Percentiles rank a stretch among this genome's conserved stretches.
phyloP scores from a whole-genome alignment of 1,284 basidiomycete species.

The Phlebopus sp. region DNA sequence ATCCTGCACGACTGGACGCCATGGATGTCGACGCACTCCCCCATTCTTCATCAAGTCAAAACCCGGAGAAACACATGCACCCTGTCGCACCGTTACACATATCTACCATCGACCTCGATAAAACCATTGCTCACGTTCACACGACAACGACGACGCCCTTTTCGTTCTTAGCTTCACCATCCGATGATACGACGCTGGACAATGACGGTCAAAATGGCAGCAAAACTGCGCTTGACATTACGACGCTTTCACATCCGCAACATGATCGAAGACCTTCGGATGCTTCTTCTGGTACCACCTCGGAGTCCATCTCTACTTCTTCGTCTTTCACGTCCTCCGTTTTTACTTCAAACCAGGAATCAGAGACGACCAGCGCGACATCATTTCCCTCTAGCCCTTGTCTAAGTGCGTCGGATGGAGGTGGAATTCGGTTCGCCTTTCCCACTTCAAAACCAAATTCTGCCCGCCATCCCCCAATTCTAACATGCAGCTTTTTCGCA shows the following conservation, averaged over 20 bases:
- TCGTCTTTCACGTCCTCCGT: slow-evolving; percentile 16
- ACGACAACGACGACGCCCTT: slow-evolving; percentile 16
- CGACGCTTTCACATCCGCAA: slow-evolving; percentile 4
- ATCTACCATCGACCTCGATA: slow-evolving; percentile 24
- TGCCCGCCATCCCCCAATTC: slow-evolving; percentile 33
- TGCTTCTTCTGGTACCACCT: slow-evolving; percentile 13
- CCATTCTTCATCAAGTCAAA: slow-evolving; percentile 13
- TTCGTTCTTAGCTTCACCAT: slow-evolving; percentile 15
- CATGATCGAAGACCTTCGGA: slow-evolving; percentile 21
- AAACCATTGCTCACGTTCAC: slow-evolving; percentile 9
- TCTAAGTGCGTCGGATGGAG: background rate
- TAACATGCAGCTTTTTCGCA: slow-evolving; percentile 51
- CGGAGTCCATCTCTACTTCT: slow-evolving; percentile 24
- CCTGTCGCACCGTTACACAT: slow-evolving; percentile 43
- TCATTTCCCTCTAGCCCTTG: slow-evolving; percentile 20
- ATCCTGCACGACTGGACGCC: slow-evolving; percentile 27
- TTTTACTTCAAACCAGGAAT: slow-evolving; percentile 16
- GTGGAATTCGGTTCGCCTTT: background rate
- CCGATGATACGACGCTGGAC: slow-evolving; percentile 8
- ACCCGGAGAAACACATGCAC: slow-evolving; percentile 46
- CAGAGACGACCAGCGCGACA: slow-evolving; percentile 30
- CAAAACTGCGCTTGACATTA: slow-evolving; percentile 6
- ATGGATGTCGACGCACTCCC: slow-evolving; percentile 29
- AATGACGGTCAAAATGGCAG: no score
- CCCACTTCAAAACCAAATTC: slow-evolving; percentile 17